phyloP scores from a whole-genome alignment of 2,329 filamentous ascomycete genomes.

The Ophiostoma ulmi region DNA sequence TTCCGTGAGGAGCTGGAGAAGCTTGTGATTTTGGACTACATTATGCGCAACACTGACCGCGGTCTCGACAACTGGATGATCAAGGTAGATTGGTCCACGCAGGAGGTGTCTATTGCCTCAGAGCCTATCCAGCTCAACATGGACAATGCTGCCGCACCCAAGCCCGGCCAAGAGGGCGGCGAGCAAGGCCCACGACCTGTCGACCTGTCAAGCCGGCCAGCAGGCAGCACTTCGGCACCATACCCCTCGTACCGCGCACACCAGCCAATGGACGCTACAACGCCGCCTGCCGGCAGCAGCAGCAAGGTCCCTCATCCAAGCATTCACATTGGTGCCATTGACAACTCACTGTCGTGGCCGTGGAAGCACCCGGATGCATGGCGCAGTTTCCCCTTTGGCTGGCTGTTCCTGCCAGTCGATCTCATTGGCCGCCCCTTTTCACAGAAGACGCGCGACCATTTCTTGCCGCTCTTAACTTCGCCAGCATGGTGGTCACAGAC shows the following conservation, averaged over 20 bases:
- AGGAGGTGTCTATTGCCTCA: constrained; percentile 78
- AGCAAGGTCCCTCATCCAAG: constrained; percentile 45
- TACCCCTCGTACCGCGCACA: constrained; percentile 72
- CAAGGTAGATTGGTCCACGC: constrained; percentile 79
- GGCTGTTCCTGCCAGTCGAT: constrained; percentile 94
- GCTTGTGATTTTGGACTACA: constrained; percentile 94
- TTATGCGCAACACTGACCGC: constrained; percentile 97
- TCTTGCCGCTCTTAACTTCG: constrained; percentile 90
- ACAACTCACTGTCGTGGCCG: constrained; percentile 96
- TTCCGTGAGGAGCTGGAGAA: constrained; percentile 96
- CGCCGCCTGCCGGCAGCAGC: constrained; percentile 39
- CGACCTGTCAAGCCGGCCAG: constrained; percentile 43
- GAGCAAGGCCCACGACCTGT: constrained; percentile 58
- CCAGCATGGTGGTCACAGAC: constrained; percentile 97
- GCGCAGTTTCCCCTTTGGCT: constrained; percentile 91
- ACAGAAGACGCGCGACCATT: constrained; percentile 86
- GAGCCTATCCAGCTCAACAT: constrained; percentile 68
- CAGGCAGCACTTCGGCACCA: constrained; percentile 42
- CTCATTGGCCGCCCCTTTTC: constrained; percentile 95
- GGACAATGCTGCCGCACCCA: constrained; percentile 43
- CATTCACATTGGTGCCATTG: constrained; percentile 84
- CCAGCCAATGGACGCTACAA: constrained; percentile 77
- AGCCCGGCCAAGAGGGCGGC: constrained; percentile 30
- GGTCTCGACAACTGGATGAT: constrained; percentile 99
- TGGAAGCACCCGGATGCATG: constrained; percentile 98